Conservation (phyloP, 257 asterid species). For the Knoxia roxburghii region DNA sequence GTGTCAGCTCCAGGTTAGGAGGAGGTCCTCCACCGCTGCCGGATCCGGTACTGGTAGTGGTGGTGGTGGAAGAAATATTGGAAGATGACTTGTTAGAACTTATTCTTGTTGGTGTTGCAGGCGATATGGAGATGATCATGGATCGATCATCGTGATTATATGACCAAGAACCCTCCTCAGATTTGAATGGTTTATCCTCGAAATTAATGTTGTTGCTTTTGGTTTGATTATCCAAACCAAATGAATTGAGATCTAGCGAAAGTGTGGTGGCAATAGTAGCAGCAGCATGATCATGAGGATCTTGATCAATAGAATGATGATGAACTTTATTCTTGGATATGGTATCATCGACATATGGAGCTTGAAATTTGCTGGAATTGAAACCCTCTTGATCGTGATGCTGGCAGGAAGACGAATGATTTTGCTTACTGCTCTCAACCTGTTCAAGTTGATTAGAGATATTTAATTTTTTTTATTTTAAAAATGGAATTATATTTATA, state of each 20-base stretch:
- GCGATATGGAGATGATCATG: slow-evolving; percentile 13
- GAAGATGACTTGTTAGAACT: not conserved
- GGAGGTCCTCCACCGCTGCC: slow-evolving; percentile 10
- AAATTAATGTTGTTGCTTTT: not conserved
- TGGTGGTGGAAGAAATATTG: not conserved
- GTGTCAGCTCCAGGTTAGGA: slow-evolving; percentile 48
- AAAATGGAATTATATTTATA: not conserved
- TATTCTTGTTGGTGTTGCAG: not conserved
- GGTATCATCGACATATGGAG: too few relatives aligned
- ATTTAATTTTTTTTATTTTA: too few relatives aligned
- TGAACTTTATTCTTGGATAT: too few relatives aligned
- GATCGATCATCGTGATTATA: not conserved
- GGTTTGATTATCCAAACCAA: slow-evolving; percentile 7
- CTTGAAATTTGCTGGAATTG: too few relatives aligned
- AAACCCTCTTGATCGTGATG: not conserved
- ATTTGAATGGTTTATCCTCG: too few relatives aligned
- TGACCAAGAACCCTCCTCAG: not conserved
- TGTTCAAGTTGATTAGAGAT: slow-evolving; percentile 2
- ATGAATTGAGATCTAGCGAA: slow-evolving; percentile 32
- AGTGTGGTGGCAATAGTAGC: not conserved
- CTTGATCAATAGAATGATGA: too few relatives aligned
- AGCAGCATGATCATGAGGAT: not conserved
- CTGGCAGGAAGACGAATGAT: not conserved
- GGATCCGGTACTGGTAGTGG: not conserved
- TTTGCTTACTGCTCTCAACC: slow-evolving; percentile 8